Evolutionary conservation across 2,329 filamentous ascomycete species (phyloP).

Genomic region (Colletotrichum eremochloae): DNA sequence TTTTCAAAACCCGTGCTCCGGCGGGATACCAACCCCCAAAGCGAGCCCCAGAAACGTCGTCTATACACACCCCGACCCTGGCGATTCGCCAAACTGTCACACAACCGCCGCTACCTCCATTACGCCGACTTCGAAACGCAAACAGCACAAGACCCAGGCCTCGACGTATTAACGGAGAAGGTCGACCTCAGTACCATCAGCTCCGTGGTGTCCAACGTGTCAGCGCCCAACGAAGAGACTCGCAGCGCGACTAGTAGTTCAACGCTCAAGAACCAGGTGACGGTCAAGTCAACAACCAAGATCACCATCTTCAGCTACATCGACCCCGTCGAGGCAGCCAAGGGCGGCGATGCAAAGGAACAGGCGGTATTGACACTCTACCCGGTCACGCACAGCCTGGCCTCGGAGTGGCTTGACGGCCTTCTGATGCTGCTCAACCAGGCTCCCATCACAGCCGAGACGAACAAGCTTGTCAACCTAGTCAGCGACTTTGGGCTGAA

Average conservation of each 20-base stretch:
- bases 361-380: constrained; percentile 84
- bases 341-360: constrained; percentile 66
- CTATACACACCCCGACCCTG: constrained; percentile 70
- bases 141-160: constrained; percentile 73
- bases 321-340: constrained; percentile 55
- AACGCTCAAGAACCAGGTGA: constrained; percentile 55
- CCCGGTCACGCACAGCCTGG: constrained; percentile 83
- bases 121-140: constrained; percentile 85
- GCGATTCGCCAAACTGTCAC: constrained; percentile 89
- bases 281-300: constrained; percentile 75
- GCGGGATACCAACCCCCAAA: constrained; percentile 52
- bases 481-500: constrained; percentile 93
- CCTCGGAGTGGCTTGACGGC: constrained; percentile 97
- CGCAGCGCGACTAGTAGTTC: constrained; percentile 59
- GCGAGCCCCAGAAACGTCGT: constrained; percentile 52
- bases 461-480: constrained; percentile 87
- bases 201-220: constrained; percentile 94
- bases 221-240: constrained; percentile 69
- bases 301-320: constrained; percentile 89
- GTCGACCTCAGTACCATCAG: constrained; percentile 90
- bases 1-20: constrained; percentile 70
- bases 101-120: constrained; percentile 91
- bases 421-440: constrained; percentile 95
- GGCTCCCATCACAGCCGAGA: constrained; percentile 96
- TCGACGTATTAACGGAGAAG: constrained; percentile 83